A percentile compares a stretch with the other conserved stretches of the same genome.
Conservation (phyloP, 169 alveolate species). For the Plasmodium knowlesi region DNA sequence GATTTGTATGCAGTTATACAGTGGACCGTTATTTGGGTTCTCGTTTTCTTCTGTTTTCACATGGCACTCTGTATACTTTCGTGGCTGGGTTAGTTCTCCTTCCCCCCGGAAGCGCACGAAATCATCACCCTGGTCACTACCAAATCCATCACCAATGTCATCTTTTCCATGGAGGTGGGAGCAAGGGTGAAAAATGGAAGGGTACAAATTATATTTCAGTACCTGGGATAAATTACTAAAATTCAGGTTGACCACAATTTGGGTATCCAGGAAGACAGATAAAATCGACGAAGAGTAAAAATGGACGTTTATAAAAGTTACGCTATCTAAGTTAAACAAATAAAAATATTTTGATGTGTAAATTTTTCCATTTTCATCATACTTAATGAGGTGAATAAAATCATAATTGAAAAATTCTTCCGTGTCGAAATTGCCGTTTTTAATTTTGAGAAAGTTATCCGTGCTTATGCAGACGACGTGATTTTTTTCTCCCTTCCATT, state of each 20-base stretch:
- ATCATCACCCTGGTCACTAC: neutral
- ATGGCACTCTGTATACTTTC: neutral
- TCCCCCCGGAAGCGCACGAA: neutral
- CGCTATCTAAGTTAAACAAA: conserved; percentile 38
- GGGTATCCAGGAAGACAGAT: conserved; percentile 46
- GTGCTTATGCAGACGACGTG: neutral
- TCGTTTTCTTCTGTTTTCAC: neutral
- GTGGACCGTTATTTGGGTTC: neutral
- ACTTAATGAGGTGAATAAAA: conserved; percentile 24
- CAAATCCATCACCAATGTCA: neutral
- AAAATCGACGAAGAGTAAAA: conserved; percentile 26
- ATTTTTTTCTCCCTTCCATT: neutral
- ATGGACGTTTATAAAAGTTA: conserved; percentile 40
- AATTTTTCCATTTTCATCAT: conserved; percentile 21
- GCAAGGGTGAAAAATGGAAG: conserved; percentile 44
- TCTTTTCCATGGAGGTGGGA: neutral
- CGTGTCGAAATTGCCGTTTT: conserved; percentile 18
- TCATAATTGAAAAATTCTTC: conserved; percentile 61
- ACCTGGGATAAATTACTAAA: conserved; percentile 20
- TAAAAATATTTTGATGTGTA: conserved; percentile 60
- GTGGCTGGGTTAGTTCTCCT: neutral
- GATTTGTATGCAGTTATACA: conserved; percentile 27
- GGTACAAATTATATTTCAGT: conserved; percentile 31
- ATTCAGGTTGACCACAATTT: conserved; percentile 10
- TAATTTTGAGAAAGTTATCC: conserved; percentile 23